Evolutionary conservation across 108 stramenopile species (phyloP), one percentile per base, ranked within the genome.

Genomic region (Nitzschia putrida): DNA sequence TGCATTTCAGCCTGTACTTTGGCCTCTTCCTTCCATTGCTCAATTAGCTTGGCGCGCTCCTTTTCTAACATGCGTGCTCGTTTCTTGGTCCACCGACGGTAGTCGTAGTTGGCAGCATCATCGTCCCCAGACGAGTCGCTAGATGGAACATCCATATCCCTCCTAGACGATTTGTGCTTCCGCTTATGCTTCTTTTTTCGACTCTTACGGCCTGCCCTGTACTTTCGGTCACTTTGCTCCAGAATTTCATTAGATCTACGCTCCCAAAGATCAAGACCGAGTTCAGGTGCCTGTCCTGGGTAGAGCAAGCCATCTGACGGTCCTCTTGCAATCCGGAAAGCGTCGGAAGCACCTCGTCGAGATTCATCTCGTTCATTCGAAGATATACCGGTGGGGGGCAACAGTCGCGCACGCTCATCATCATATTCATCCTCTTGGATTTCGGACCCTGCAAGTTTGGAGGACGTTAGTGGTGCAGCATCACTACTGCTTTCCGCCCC

Each of bases 11-110:
- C 79, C 66, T 80, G 72, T 29, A 41, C 55, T 53, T 37, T 55
- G 3, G 53, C 67, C 65, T 84, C 83, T 8, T 60, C 76, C 53
- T 78, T 84, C 83, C 83, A 84, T 40, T 84, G 76, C n/a, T 57
- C 69, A 55, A 80, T 77, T 11, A 80, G 55, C 34, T 59, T 67
- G 26, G 72, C 57, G 1, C 74, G 47, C 69, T 84, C 83, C 25
- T 69, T 74, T 42, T 84, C 76, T 16, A 80, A 34, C 74, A 71
- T 76, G 7, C 54, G 55, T 8, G 65, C 61, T 45, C 71, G 51
- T 25, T 68, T 73, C 65, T 59, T 69, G 14, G 71, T 76, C 80
- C 80, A 74, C 25, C 61, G 68, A 14, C 78, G 41, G 42, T 81
- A 79, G 51, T 63, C 68, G 16, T 60, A 69, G n/a, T 63, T 44